These are phyloP conservation scores for Phytophthora crassamura DNA, from an alignment of 352 stramenopile genomes.

Conservation along the genomic window DNA sequence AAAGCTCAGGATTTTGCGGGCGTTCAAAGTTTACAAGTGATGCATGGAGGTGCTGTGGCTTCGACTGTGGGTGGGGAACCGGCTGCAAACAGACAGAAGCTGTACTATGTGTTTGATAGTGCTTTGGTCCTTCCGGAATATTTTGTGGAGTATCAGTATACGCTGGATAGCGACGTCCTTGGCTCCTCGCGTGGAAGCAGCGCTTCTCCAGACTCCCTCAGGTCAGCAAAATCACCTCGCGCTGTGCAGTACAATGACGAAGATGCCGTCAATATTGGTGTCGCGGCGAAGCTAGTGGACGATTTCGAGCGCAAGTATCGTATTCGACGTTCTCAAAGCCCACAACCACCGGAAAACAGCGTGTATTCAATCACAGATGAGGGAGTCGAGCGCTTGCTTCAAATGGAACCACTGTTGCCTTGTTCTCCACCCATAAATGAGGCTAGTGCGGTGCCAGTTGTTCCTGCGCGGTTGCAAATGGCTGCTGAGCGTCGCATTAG, in stretches of 20 bases:
- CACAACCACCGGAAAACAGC: constrained; percentile 15
- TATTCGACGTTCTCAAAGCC: constrained; percentile 43
- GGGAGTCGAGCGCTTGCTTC: constrained; percentile 37
- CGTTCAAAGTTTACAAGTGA: constrained; percentile 67
- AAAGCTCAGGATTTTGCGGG: constrained; percentile 45
- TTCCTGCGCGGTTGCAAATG: constrained; percentile 19
- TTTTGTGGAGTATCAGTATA: constrained; percentile 86
- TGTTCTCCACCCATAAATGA: background rate
- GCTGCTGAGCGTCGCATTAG: constrained; percentile 39
- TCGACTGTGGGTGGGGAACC: constrained; percentile 20
- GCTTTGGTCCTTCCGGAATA: constrained; percentile 85
- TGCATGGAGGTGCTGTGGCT: constrained; percentile 20
- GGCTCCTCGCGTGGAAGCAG: constrained; percentile 10
- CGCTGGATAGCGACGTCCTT: constrained; percentile 9
- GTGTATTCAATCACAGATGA: constrained; percentile 37
- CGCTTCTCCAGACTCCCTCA: background rate
- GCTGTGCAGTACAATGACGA: constrained; percentile 31
- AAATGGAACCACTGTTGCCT: constrained; percentile 53
- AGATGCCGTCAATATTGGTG: constrained; percentile 38
- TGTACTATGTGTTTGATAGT: constrained; percentile 87
- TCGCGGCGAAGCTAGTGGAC: constrained; percentile 40
- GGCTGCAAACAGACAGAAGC: constrained; percentile 50
- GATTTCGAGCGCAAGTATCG: constrained; percentile 73
- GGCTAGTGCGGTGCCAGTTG: background rate
- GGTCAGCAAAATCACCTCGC: constrained; percentile 12